A percentile compares a stretch with the other conserved stretches of the same genome.
Conservation (phyloP, 2,329 filamentous ascomycete genomes). For the Fusarium equiseti region DNA sequence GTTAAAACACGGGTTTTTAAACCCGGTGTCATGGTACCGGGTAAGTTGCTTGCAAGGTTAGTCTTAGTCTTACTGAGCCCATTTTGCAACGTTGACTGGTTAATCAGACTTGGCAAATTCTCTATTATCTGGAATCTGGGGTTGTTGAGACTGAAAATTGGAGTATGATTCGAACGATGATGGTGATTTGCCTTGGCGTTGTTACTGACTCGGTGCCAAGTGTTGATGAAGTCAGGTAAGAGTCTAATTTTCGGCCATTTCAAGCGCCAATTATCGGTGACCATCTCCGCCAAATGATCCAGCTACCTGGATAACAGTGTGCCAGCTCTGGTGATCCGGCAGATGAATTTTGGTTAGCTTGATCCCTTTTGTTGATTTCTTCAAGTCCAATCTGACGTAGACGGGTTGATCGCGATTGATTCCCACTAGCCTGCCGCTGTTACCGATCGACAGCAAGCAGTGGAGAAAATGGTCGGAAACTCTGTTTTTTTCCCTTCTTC, state of each 20-base stretch:
- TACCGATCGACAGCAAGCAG: not conserved
- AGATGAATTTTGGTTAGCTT: not conserved
- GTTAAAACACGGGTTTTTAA: no score
- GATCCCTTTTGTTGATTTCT: not conserved
- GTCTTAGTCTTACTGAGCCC: accelerated
- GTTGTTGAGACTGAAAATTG: not conserved
- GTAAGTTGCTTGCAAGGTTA: no score
- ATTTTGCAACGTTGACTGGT: accelerated
- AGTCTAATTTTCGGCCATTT: not conserved
- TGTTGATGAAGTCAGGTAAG: no score
- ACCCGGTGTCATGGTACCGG: no score
- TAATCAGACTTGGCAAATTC: not conserved
- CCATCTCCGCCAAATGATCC: not conserved
- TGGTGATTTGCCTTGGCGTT: not conserved
- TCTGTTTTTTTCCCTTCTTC: not conserved
- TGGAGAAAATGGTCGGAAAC: slow-evolving; percentile 4
- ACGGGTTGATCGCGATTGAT: not conserved
- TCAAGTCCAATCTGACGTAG: not conserved
- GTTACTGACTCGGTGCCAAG: not conserved
- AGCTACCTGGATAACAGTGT: not conserved
- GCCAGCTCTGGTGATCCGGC: not conserved
- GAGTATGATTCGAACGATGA: not conserved
- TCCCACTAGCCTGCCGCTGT: not conserved
- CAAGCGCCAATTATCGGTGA: not conserved
- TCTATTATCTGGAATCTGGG: not conserved